Evolutionary conservation across 805 yeast genomes (phyloP).

Genomic region (Saturnispora silvae): DNA sequence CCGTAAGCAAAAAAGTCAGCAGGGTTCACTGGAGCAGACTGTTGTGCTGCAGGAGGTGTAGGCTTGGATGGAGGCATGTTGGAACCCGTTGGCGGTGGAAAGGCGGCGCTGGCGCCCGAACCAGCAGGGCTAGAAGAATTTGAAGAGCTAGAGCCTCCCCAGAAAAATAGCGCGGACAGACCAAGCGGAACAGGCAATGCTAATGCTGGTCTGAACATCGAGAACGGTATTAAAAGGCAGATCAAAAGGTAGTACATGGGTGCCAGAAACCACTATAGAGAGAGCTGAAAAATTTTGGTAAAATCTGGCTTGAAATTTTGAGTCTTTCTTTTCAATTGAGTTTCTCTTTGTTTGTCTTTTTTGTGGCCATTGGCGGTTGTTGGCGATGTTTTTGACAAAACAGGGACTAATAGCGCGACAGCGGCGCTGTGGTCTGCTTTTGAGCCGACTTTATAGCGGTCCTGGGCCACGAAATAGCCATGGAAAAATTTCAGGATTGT

Average conservation of each 20-base stretch:
- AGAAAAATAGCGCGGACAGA: constrained; percentile 20
- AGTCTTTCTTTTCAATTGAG: too few species aligned
- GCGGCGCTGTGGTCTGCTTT: too few species aligned
- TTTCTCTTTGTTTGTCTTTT: too few species aligned
- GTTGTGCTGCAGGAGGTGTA: too few species aligned
- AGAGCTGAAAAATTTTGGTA: background rate
- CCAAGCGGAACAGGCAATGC: constrained; percentile 16
- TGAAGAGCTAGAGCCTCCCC: constrained; percentile 18
- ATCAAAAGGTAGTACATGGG: background rate
- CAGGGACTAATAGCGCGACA: too few species aligned
- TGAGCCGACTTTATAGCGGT: too few species aligned
- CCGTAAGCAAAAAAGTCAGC: constrained; percentile 82
- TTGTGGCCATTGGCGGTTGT: too few species aligned
- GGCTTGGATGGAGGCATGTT: constrained; percentile 6
- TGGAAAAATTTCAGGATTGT: too few species aligned
- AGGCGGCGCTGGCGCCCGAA: constrained; percentile 8
- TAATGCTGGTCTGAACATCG: constrained; percentile 13
- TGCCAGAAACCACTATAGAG: background rate
- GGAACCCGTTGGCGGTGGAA: constrained; percentile 6
- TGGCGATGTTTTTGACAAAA: too few species aligned
- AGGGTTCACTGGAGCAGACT: constrained; percentile 46
- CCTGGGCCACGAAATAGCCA: too few species aligned
- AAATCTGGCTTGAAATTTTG: too few species aligned
- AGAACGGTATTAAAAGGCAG: background rate
- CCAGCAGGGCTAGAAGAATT: constrained; percentile 15